Base-by-base conservation (phyloP, 2,329 filamentous ascomycete species). In the Remersonia thermophila region DNA sequence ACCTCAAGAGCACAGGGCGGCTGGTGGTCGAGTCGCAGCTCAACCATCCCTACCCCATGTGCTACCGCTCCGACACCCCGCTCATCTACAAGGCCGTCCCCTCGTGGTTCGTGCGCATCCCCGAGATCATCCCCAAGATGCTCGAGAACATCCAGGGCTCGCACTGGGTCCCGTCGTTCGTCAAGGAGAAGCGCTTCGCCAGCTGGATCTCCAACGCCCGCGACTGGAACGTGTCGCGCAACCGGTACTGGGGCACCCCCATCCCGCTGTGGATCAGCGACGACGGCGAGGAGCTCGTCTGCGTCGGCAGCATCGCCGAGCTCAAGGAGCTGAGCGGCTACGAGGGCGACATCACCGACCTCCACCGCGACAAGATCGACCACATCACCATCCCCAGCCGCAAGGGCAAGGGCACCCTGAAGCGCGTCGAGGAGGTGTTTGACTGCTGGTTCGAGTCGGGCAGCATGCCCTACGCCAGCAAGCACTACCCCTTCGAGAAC, bases 381-480 rank as follows among this genome's bases (percentile, higher is more conserved):
- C 69, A 85, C 48, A 93, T 96, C 56, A 94, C 86, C 30, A 95
- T 96, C 45, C 87, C 87, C 1, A 93, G 83, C 55, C 82, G 83
- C 59, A 71, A 80, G 60, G 87, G 87, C 48, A 93, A 89, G 54
- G 87, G 86, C 14, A 67, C 71, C n/a, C 64, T 95, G 43, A 78
- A 71, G 50, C 78, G 87, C 47, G 71, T 91, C 8, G 79, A 85
- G 35, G 86, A 94, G 55, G 84, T 95, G 4, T 94, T 95, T 50
- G 87, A 95, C 61, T 95, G 87, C 55, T 95, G 87, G 86, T 57
- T 94, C 45, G 87, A 95, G 59, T 94, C 86, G 30, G 87, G 87
- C 42, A 87, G 82, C 54, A 95, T 95, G 87, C 87, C 87, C 2
- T 95, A 93, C 54, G 83, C 84, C 29, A 86, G 80, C 47, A 76